Base-by-base conservation (phyloP, 1,139 yeast genomes). In the Hansenula anomala region DNA sequence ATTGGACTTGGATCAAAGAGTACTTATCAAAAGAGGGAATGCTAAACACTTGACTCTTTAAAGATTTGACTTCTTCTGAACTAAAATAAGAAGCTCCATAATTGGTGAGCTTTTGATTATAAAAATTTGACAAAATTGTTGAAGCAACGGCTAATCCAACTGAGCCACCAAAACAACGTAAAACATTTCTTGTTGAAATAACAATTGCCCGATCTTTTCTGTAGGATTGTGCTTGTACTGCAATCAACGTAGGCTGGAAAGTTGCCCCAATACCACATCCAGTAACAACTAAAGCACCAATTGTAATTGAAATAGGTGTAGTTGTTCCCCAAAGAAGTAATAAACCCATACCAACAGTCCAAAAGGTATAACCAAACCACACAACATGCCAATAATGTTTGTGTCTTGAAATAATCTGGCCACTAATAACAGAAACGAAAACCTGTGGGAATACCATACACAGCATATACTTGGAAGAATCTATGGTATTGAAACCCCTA, bases 231-330 rank as follows among this genome's bases (percentile, higher is more conserved):
- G 79, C 77, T 53, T 73, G 78, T 2, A 66, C 66, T 2, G 78
- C 78, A 4, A 75, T 67, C 62, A 75, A 63, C 1, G 76, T 65
- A 6, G 79, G 78, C 49, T 72, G 79, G 56, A 73, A 71, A 11
- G 71, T 68, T 39, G 61, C 63, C 1, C 77, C 78, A 14, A 66
- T 61, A 0, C 79, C 80, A 9, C 60, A 42, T 6, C 80, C 80
- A 58, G 66, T 63, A 10, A 28, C 8, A 10, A 28, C 13, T 7
- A 16, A 17, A 3, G 30, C 8, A 14, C 8, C n/a, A 16, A 28
- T 28, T 4, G 17, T 13, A 10, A 14, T n/a, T 17, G 20, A 17
- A 9, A 28, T 28, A 17, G 12, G 11, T 17, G 30, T 17, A 16
- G 3, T 3, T 5, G 4, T n/a, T 5, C 20, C 8, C 30, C 30